These are phyloP conservation scores for Blastobotrys raffinosifermentans DNA, from an alignment of 1,139 yeast species.

Conservation along the genomic window DNA sequence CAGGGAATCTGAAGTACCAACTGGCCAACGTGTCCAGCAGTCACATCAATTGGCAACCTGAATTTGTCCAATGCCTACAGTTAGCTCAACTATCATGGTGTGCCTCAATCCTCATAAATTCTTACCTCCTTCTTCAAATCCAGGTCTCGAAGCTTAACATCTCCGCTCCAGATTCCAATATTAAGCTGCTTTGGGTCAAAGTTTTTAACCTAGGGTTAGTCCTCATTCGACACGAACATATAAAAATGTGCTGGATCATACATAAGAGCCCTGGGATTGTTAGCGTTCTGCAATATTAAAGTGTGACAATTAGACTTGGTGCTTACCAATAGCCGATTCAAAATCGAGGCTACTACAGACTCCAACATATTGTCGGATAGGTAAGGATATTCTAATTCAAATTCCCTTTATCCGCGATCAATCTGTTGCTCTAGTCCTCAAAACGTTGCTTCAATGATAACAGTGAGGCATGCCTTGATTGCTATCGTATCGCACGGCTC, in stretches of 20 bases:
- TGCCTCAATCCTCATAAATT: neutral
- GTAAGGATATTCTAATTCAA: too few relatives aligned
- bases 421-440: neutral
- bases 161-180: slow-evolving; percentile 97
- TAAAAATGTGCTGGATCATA: slow-evolving; percentile 12
- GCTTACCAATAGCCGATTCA: slow-evolving; percentile 44
- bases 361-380: slow-evolving; percentile 44
- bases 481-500: too few relatives aligned
- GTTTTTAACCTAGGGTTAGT: slow-evolving; percentile 81
- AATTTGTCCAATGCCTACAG: slow-evolving; percentile 71
- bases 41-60: slow-evolving; percentile 81
- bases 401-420: neutral
- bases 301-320: slow-evolving; percentile 3
- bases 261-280: slow-evolving; percentile 22
- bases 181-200: slow-evolving; percentile 92
- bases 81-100: neutral
- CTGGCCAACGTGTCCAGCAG: slow-evolving; percentile 86
- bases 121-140: slow-evolving; percentile 61
- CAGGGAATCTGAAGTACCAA: slow-evolving; percentile 91
- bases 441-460: too few relatives aligned
- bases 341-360: slow-evolving; percentile 47
- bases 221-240: neutral
- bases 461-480: too few relatives aligned
- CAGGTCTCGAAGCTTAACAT: slow-evolving; percentile 76
- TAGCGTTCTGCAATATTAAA: neutral